These are phyloP conservation scores for Helichrysum umbraculigerum DNA, from an alignment of 129 eudicot species.

Conservation along the genomic window DNA sequence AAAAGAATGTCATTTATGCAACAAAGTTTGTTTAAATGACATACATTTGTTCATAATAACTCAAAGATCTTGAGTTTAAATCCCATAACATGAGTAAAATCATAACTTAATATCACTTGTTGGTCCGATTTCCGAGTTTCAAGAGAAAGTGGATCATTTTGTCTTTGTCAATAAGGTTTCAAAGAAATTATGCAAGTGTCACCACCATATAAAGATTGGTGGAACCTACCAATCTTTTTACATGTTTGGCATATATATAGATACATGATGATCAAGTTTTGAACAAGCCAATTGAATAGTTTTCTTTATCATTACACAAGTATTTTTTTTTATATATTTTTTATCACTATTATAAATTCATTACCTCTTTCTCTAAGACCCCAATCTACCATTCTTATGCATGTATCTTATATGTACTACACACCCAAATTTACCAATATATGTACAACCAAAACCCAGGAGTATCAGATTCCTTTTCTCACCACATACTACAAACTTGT, in stretches of 20 bases:
- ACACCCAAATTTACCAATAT: not conserved
- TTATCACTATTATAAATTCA: not conserved
- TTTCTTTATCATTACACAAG: not conserved
- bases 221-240: constrained; percentile 10
- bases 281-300: not conserved
- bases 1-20: not conserved
- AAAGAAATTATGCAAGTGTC: constrained; percentile 4
- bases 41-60: not conserved
- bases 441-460: not conserved
- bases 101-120: not conserved
- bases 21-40: not conserved
- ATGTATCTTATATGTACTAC: constrained; percentile 7
- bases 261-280: constrained; percentile 4
- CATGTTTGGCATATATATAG: constrained; percentile 3
- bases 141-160: not conserved
- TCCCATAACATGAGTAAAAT: not conserved
- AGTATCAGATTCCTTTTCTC: constrained; percentile 31
- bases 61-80: not conserved
- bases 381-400: constrained; percentile 11
- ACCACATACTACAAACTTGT: constrained; percentile 26
- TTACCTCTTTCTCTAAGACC: constrained; percentile 7
- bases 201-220: constrained; percentile 17
- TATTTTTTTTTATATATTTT: not conserved
- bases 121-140: not conserved
- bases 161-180: constrained; percentile 10